Percentiles rank a stretch among this genome's conserved stretches.
Conservation (phyloP, 257 asterid genomes). For the Verbena officinalis region DNA sequence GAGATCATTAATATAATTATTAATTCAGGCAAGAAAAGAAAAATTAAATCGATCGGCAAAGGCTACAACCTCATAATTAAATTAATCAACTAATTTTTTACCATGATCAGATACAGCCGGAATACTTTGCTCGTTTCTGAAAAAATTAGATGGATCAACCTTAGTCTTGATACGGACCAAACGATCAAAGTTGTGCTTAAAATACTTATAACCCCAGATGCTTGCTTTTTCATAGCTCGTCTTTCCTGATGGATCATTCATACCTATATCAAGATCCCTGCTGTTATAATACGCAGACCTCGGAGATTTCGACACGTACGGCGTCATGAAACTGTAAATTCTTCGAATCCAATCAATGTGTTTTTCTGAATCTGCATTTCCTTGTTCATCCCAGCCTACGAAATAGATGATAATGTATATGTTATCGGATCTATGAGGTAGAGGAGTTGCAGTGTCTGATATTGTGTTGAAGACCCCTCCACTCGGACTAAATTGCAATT, state of each 20-base stretch:
- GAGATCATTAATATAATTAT: no score
- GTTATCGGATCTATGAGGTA: background rate
- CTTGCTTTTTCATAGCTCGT: constrained; percentile 2
- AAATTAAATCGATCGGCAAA: no score
- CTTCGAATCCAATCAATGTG: background rate
- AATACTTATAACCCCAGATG: constrained; percentile 7
- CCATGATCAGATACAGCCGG: background rate
- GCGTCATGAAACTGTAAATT: background rate
- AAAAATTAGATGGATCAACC: no score
- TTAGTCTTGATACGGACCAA: background rate
- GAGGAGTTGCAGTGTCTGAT: background rate
- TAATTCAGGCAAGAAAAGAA: no score
- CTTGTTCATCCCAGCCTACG: background rate
- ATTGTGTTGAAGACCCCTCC: background rate
- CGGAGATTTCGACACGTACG: background rate
- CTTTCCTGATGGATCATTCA: background rate
- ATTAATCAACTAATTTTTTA: no score
- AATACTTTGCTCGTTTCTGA: no score
- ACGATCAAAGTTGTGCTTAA: background rate
- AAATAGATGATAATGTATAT: background rate
- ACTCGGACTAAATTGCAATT: background rate
- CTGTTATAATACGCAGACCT: background rate
- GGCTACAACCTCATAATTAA: no score
- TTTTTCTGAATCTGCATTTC: background rate
- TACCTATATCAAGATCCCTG: background rate